A percentile compares a stretch with the other conserved stretches of the same genome.
Evolutionary conservation across 225 moss, liverwort and hornwort species (phyloP).

Genomic region (Straminergon stramineum): DNA sequence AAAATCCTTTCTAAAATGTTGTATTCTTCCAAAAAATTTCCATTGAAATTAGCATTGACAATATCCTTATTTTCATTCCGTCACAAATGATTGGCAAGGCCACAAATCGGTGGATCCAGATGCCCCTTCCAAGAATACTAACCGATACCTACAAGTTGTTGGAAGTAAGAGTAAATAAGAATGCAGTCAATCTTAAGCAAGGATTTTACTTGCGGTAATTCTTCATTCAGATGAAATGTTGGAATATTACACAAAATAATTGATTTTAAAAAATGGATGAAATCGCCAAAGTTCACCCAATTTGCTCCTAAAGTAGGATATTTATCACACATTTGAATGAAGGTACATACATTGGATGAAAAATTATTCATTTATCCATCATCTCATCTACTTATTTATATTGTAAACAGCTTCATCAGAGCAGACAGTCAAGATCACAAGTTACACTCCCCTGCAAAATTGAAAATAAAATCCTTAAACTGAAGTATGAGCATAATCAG

Average conservation of each 20-base stretch:
- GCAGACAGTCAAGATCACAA: neutral
- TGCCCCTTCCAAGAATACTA: neutral
- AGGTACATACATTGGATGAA: neutral
- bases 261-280: neutral
- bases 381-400: neutral
- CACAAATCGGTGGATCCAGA: neutral
- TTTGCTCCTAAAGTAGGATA: neutral
- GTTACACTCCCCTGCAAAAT: neutral
- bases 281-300: neutral
- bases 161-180: neutral
- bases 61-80: too few relatives aligned
- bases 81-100: too few relatives aligned
- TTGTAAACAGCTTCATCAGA: neutral
- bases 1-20: too few relatives aligned
- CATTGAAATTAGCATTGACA: too few relatives aligned
- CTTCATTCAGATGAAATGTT: neutral
- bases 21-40: neutral
- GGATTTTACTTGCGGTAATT: neutral
- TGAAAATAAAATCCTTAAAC: neutral
- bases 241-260: neutral
- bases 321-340: neutral
- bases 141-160: neutral
- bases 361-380: neutral
- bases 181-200: neutral
- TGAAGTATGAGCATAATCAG: neutral